These are phyloP conservation scores for Fusarium caatingaense DNA, from an alignment of 2,329 filamentous ascomycete species.

Conservation along the genomic window DNA sequence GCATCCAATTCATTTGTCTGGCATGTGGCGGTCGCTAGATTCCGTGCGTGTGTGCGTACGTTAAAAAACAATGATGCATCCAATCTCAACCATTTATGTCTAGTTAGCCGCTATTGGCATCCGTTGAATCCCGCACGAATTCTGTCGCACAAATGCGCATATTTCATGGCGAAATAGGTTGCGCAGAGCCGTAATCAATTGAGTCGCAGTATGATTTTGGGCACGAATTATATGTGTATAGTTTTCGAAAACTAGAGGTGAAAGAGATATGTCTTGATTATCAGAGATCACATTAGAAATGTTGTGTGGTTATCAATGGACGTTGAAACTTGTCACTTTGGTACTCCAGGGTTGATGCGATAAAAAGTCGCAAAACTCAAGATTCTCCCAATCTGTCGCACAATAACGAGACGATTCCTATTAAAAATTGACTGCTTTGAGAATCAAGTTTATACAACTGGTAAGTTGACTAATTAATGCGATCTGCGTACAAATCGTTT, in stretches of 20 bases:
- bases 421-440: constrained; percentile 2
- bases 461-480: background rate
- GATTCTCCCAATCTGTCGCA: constrained; percentile 21
- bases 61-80: constrained; percentile 29
- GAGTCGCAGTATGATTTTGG: background rate
- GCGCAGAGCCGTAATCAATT: constrained; percentile 14
- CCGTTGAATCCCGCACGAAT: constrained; percentile 37
- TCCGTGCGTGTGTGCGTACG: constrained; percentile 25
- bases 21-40: constrained; percentile 43
- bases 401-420: constrained; percentile 8
- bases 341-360: constrained; percentile 24
- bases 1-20: constrained; percentile 31
- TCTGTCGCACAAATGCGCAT: constrained; percentile 36
- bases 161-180: constrained; percentile 29
- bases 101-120: constrained; percentile 28
- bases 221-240: background rate
- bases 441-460: background rate
- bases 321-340: constrained; percentile 10
- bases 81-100: constrained; percentile 19
- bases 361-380: constrained; percentile 6
- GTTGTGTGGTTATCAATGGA: constrained; percentile 29
- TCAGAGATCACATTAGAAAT: background rate
- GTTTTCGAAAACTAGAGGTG: background rate
- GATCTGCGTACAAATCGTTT: background rate
- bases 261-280: background rate